Conservation (phyloP, 2,329 filamentous ascomycete species). For the Pseudogymnoascus pannorum region DNA sequence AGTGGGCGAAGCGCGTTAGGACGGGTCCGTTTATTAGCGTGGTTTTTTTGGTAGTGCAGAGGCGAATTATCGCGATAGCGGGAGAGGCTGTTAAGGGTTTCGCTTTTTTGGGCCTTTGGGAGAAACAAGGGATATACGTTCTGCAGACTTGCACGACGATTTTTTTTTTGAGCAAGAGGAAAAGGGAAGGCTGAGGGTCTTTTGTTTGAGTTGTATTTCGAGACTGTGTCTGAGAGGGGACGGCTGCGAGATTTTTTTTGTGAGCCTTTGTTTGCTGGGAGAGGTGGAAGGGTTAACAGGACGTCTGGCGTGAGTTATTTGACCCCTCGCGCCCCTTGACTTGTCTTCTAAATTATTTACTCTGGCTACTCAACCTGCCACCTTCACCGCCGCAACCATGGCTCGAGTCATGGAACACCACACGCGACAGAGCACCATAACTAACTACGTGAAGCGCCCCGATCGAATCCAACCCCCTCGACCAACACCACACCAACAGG, state of each 20-base stretch:
- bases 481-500: neutral
- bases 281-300: neutral
- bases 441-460: neutral
- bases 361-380: neutral
- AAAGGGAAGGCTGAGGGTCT: neutral
- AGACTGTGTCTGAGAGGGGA: neutral
- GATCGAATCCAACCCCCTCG: neutral
- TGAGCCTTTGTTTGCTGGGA: neutral
- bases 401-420: neutral
- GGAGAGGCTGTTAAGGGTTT: neutral
- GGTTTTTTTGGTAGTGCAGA: neutral
- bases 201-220: neutral
- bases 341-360: neutral
- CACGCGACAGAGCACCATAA: neutral
- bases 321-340: neutral
- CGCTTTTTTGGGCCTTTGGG: neutral
- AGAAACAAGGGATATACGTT: neutral
- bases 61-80: slow-evolving; percentile 3
- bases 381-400: neutral
- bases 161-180: neutral
- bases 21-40: neutral
- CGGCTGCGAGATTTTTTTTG: neutral
- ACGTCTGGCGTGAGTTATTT: neutral
- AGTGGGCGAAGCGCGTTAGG: neutral
- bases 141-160: neutral